Evolutionary conservation across 208 protist species (phyloP), one percentile per base, ranked within the genome.

Genomic region (Trypanosoma congolense): DNA sequence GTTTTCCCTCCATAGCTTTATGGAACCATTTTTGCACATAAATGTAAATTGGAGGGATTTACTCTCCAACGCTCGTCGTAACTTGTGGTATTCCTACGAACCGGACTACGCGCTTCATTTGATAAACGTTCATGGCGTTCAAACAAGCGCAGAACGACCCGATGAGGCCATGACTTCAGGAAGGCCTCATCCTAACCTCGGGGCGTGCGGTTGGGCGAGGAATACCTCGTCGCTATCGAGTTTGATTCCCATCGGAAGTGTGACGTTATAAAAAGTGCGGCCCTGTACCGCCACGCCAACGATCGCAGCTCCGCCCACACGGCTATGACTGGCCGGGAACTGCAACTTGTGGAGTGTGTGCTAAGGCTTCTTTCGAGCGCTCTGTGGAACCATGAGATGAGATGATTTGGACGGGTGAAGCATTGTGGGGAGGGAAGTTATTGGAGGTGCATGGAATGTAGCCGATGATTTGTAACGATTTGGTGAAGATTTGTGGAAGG

Each of bases 101-200:
- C 53, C 44, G 4, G 21, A 61, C n/a, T 61, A 57, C 24, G 22
- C 55, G 18, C 53, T 69, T 16, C 62, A 69, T 41, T 26, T 69
- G 6, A 45, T 61, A 28, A 6, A 31, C 3, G 44, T 25, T 26
- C 26, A 47, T 33, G 24, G 16, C 10, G 18, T 6, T 35, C 22
- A 10, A 33, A 26, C 46, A 14, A n/a, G n/a, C n/a, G n/a, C n/a
- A n/a, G n/a, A n/a, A n/a, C n/a, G n/a, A n/a, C n/a, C n/a, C n/a
- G n/a, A n/a, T n/a, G n/a, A n/a, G n/a, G n/a, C n/a, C n/a, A n/a
- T n/a, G n/a, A n/a, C n/a, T n/a, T n/a, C 6, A 12, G 16, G 10
- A 30, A 16, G 49, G 10, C 4, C 6, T 18, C 49, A 41, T 28
- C 10, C 3, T 55, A 8, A 24, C 30, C 21, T n/a, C 24, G 5